Conservation (phyloP, 768 basidiomycete genomes). For the Hygrophorus pudorinus region DNA sequence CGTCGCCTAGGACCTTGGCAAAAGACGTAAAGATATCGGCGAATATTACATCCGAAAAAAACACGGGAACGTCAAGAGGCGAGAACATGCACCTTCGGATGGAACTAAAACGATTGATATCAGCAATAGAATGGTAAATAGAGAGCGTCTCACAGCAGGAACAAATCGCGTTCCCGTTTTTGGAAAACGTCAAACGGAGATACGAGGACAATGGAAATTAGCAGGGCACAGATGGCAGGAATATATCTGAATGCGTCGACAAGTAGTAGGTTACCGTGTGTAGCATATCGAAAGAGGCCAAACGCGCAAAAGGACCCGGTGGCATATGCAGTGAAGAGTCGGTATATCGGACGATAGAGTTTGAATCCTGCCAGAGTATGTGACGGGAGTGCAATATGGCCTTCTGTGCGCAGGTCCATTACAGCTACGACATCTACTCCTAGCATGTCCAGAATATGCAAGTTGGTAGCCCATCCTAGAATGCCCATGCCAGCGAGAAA, state of each 20-base stretch:
- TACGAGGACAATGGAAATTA: constrained; percentile 45
- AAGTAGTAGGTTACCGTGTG: constrained; percentile 41
- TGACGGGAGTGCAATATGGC: constrained; percentile 15
- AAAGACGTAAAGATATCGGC: constrained; percentile 96
- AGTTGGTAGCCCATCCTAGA: constrained; percentile 86
- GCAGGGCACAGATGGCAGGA: constrained; percentile 56
- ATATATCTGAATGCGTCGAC: constrained; percentile 75
- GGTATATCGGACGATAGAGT: constrained; percentile 53
- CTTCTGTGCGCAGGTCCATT: constrained; percentile 51
- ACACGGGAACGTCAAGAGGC: constrained; percentile 47
- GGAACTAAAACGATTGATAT: constrained; percentile 34
- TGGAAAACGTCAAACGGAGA: constrained; percentile 60
- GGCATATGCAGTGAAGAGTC: constrained; percentile 51
- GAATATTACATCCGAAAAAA: constrained; percentile 88
- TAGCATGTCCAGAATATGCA: constrained; percentile 69
- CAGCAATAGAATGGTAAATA: constrained; percentile 2
- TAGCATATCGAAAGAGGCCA: constrained; percentile 53
- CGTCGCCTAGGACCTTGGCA: constrained; percentile 91
- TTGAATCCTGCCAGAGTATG: constrained; percentile 20
- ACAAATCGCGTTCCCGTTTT: constrained; percentile 65
- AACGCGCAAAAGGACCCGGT: constrained; percentile 58
- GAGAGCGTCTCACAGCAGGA: constrained; percentile 55
- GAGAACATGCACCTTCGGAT: constrained; percentile 67
- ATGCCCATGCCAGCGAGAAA: constrained; percentile 71
- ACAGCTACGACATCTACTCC: constrained; percentile 66